These are phyloP conservation scores for Alopecurus myosuroides DNA, from an alignment of 176 grass and related monocot species.

Conservation along the genomic window DNA sequence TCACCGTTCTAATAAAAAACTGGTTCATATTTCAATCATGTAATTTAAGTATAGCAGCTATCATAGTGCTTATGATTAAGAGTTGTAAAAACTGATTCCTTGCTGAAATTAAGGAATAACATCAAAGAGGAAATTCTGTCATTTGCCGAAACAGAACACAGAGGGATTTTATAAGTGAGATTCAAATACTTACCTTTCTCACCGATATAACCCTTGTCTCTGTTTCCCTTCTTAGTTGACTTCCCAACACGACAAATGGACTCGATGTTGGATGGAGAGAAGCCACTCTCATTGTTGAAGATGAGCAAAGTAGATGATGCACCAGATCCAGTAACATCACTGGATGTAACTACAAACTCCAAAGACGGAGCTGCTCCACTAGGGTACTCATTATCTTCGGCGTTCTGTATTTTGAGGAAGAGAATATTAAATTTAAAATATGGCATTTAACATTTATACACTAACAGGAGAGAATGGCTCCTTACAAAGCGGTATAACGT, in stretches of 20 bases:
- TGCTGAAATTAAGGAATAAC: not conserved
- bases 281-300: slow-evolving; percentile 67
- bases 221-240: slow-evolving; percentile 59
- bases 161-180: not conserved
- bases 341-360: slow-evolving; percentile 52
- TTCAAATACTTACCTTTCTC: slow-evolving; percentile 46
- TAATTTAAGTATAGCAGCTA: not conserved
- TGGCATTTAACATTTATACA: not conserved
- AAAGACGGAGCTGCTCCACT: slow-evolving; percentile 39
- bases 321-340: slow-evolving; percentile 51
- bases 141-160: not conserved
- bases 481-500: not conserved
- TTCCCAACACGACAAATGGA: slow-evolving; percentile 57
- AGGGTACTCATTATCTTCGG: slow-evolving; percentile 68
- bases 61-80: not conserved
- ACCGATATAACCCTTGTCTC: slow-evolving; percentile 52
- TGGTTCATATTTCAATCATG: not conserved
- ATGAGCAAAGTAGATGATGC: slow-evolving; percentile 53
- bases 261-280: slow-evolving; percentile 45
- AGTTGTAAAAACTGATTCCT: not conserved
- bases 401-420: slow-evolving; percentile 40
- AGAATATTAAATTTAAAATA: not conserved
- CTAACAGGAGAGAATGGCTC: not conserved
- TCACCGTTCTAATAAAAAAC: not conserved
- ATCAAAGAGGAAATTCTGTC: not conserved